phyloP scores from a whole-genome alignment of 352 stramenopile genomes.

The Blastocystis sp. region DNA sequence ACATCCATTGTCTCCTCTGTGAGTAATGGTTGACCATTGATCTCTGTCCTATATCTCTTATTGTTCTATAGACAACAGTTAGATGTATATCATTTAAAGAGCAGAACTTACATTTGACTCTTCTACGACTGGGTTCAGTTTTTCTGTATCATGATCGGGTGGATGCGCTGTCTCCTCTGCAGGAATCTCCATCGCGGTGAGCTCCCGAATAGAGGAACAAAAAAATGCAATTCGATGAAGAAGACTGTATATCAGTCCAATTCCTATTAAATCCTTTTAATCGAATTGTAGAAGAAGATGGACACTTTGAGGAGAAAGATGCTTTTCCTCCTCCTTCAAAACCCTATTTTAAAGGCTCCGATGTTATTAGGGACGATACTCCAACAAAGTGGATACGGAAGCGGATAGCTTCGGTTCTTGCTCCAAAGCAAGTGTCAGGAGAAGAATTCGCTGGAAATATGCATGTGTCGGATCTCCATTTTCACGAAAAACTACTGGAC shows the following conservation, averaged over 20 bases:
- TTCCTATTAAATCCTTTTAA: neutral
- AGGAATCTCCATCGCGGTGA: neutral
- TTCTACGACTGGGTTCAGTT: no score
- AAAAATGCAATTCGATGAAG: neutral
- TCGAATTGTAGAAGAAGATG: neutral
- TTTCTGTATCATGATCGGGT: neutral
- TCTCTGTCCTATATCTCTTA: neutral
- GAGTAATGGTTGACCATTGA: neutral
- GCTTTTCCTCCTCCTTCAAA: slow-evolving; percentile 1
- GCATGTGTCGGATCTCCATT: neutral
- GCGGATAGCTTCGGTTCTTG: neutral
- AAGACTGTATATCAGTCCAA: neutral
- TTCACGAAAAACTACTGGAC: neutral
- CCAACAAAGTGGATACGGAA: neutral
- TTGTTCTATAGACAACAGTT: neutral
- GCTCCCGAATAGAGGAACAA: neutral
- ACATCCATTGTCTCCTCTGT: neutral
- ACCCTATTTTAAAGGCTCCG: slow-evolving; percentile 29
- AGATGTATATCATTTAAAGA: no score
- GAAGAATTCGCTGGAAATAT: neutral
- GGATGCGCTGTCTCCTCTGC: neutral
- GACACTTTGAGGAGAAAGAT: neutral
- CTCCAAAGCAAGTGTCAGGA: neutral
- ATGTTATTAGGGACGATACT: neutral
- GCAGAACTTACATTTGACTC: no score